Evolutionary conservation across 805 yeast genomes (phyloP).

Genomic region (Yarrowia alimentaria): DNA sequence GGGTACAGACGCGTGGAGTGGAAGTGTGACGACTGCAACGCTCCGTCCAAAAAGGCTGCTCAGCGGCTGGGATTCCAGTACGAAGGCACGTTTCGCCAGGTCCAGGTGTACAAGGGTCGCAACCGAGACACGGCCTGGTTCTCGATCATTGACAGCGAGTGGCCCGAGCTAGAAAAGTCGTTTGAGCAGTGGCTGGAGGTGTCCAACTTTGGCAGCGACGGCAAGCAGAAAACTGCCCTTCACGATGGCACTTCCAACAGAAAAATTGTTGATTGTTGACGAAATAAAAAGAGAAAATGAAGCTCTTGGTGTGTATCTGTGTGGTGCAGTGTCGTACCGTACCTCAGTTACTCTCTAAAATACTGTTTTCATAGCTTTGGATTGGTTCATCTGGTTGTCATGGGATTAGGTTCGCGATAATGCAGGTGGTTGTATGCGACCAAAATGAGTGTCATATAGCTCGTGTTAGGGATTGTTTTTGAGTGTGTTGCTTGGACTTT

Average conservation of each 20-base stretch:
- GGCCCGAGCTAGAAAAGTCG: slow-evolving; percentile 35
- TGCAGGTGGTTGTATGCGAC: too few species aligned
- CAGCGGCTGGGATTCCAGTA: slow-evolving; percentile 39
- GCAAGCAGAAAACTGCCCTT: slow-evolving; percentile 36
- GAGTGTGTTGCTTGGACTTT: too few species aligned
- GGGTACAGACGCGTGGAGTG: slow-evolving; percentile 41
- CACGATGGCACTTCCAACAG: neutral
- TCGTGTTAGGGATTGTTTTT: too few species aligned
- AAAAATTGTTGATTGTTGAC: too few species aligned
- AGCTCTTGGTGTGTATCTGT: too few species aligned
- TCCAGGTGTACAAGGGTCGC: slow-evolving; percentile 36
- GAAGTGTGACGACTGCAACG: slow-evolving; percentile 41
- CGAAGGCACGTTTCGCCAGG: slow-evolving; percentile 41
- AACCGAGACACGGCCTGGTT: slow-evolving; percentile 41
- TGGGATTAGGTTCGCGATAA: too few species aligned
- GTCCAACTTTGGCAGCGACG: slow-evolving; percentile 35
- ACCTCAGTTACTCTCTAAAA: too few species aligned
- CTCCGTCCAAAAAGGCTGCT: slow-evolving; percentile 39
- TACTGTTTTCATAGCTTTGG: too few species aligned
- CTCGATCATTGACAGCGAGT: slow-evolving; percentile 39
- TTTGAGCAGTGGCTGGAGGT: slow-evolving; percentile 37
- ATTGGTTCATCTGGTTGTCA: too few species aligned
- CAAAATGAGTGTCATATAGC: too few species aligned
- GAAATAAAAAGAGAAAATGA: too few species aligned
- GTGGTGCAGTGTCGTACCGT: too few species aligned